These are phyloP conservation scores for Trametes cingulata DNA, from an alignment of 768 basidiomycete species.

Conservation along the genomic window DNA sequence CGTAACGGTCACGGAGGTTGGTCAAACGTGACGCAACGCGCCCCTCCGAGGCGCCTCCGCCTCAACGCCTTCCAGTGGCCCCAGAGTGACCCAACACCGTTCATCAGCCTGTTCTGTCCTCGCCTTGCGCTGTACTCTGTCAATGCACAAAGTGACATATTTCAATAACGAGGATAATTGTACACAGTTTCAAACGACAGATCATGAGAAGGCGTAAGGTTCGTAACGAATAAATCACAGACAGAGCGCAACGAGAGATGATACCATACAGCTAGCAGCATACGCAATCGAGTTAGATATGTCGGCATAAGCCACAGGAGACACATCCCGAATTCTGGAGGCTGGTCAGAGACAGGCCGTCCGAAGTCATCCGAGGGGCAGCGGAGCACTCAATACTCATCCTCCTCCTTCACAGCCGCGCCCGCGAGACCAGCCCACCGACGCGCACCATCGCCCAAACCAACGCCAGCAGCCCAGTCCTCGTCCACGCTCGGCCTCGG, in stretches of 20 bases:
- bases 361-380: too few relatives aligned
- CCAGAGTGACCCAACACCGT: too few relatives aligned
- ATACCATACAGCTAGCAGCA: slow-evolving; percentile 3
- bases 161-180: background rate
- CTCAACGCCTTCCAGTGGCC: too few relatives aligned
- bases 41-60: background rate
- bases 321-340: background rate
- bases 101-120: too few relatives aligned
- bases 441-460: slow-evolving; percentile 9
- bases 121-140: too few relatives aligned
- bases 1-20: background rate
- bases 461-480: slow-evolving; percentile 13
- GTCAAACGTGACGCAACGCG: background rate
- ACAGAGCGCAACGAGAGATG: background rate
- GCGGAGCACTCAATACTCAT: slow-evolving; percentile 26
- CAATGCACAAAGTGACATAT: too few relatives aligned
- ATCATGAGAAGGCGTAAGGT: slow-evolving; percentile 8
- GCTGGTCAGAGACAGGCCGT: too few relatives aligned
- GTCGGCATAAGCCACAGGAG: slow-evolving; percentile 14
- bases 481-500: slow-evolving; percentile 75
- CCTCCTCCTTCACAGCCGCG: slow-evolving; percentile 35
- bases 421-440: slow-evolving; percentile 33
- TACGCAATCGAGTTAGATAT: slow-evolving; percentile 3
- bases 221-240: slow-evolving; percentile 9
- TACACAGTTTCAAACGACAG: background rate